Percentiles rank a stretch among this genome's conserved stretches.
These are phyloP conservation scores for Didymella sp. DNA, from an alignment of 2,329 filamentous ascomycete genomes.

Conservation along the genomic window DNA sequence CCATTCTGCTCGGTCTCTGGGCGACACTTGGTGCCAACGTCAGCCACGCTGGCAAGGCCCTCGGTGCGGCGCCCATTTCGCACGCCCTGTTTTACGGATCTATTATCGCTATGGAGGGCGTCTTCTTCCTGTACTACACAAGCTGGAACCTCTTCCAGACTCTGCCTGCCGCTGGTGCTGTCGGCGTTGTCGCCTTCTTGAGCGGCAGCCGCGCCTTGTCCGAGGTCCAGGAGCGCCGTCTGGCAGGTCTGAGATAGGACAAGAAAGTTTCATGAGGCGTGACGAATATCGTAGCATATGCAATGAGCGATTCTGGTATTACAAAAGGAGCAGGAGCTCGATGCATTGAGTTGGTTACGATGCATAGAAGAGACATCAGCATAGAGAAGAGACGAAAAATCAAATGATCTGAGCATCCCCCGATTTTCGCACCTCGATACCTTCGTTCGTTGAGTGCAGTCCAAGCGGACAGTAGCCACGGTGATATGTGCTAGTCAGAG, in stretches of 20 bases:
- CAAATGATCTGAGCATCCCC: too few species aligned
- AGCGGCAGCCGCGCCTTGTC: constrained; percentile 89
- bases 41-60: constrained; percentile 75
- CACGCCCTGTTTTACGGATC: constrained; percentile 88
- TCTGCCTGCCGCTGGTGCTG: constrained; percentile 73
- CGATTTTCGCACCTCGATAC: too few species aligned
- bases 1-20: constrained; percentile 78
- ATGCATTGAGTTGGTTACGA: constrained; percentile 30
- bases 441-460: too few species aligned
- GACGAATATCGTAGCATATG: not conserved
- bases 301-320: not conserved
- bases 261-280: not conserved
- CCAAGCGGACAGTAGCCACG: too few species aligned
- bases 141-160: constrained; percentile 91
- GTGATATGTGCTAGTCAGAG: too few species aligned
- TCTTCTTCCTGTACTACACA: constrained; percentile 95
- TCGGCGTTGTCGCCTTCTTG: constrained; percentile 76
- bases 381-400: too few species aligned
- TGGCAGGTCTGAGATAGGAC: constrained; percentile 70
- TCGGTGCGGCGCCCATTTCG: constrained; percentile 77
- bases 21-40: constrained; percentile 81
- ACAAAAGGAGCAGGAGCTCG: not conserved
- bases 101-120: constrained; percentile 82
- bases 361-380: too few species aligned
- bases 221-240: constrained; percentile 87